Percentiles rank a stretch among this genome's conserved stretches.
Conservation (phyloP, 345 rosid genomes). For the Passiflora organensis region DNA sequence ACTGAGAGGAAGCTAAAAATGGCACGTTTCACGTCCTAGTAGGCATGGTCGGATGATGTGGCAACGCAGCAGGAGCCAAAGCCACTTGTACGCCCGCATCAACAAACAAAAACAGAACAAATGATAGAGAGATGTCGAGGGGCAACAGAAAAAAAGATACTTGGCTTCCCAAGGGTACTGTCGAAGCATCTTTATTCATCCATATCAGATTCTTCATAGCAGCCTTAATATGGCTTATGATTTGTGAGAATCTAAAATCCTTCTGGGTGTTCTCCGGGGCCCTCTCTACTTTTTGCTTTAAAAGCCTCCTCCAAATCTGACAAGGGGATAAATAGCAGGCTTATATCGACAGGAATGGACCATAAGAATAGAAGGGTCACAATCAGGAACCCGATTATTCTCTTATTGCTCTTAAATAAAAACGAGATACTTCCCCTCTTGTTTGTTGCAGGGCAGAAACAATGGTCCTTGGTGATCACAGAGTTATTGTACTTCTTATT, state of each 20-base stretch:
- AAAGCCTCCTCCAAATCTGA: slow-evolving; percentile 40
- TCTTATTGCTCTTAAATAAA: slow-evolving; percentile 27
- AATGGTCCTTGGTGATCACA: slow-evolving; percentile 41
- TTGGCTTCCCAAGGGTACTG: slow-evolving; percentile 65
- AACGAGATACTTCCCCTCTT: slow-evolving; percentile 32
- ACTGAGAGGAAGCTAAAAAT: too few relatives aligned
- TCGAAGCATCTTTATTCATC: slow-evolving; percentile 51
- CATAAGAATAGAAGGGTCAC: slow-evolving; percentile 32
- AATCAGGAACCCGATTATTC: slow-evolving; percentile 18
- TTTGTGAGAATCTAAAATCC: slow-evolving; percentile 55
- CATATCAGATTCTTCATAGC: slow-evolving; percentile 68
- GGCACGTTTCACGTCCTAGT: slow-evolving; percentile 22
- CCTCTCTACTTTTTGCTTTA: slow-evolving; percentile 65
- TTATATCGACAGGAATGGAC: slow-evolving; percentile 52
- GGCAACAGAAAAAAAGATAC: slow-evolving; percentile 44
- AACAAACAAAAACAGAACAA: slow-evolving; percentile 46
- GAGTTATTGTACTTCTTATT: slow-evolving; percentile 46
- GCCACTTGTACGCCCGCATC: slow-evolving; percentile 21
- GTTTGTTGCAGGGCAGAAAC: slow-evolving; percentile 36
- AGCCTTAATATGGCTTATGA: slow-evolving; percentile 59
- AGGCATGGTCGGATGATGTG: slow-evolving; percentile 37
- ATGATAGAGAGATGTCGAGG: slow-evolving; percentile 33
- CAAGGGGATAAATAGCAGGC: slow-evolving; percentile 41
- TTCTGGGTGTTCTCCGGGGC: slow-evolving; percentile 34
- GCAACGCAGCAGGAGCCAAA: slow-evolving; percentile 23